phyloP scores from a whole-genome alignment of 2,329 filamentous ascomycete genomes.

The Apiospora sp. region DNA sequence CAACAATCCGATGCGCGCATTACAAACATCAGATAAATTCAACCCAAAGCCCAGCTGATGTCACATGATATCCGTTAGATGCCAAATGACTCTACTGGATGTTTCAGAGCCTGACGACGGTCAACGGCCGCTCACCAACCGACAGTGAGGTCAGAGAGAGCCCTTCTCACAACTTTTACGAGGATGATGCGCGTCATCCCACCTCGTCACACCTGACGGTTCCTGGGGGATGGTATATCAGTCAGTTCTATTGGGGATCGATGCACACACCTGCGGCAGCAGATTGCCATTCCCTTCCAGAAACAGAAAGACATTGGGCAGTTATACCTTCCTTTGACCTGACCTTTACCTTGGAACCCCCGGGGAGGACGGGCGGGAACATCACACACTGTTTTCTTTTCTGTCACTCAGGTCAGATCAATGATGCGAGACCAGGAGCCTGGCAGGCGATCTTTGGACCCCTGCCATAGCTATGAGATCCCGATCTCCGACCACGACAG shows the following conservation, averaged over 20 bases:
- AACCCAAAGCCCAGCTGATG: slow-evolving; percentile 17
- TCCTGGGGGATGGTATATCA: slow-evolving; percentile 14
- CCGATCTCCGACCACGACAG: slow-evolving; percentile 13
- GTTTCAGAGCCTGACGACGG: slow-evolving; percentile 18
- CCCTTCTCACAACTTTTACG: slow-evolving; percentile 13
- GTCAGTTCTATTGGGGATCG: slow-evolving; percentile 2
- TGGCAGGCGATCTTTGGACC: slow-evolving; percentile 23
- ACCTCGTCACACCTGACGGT: slow-evolving; percentile 20
- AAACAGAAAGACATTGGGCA: slow-evolving; percentile 19
- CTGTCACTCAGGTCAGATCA: slow-evolving; percentile 22
- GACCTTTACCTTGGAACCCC: slow-evolving; percentile 12
- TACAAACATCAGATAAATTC: slow-evolving; percentile 18
- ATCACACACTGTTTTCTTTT: slow-evolving; percentile 18
- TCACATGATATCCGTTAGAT: slow-evolving; percentile 9
- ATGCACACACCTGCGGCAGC: slow-evolving; percentile 12
- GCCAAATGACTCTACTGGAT: slow-evolving; percentile 7
- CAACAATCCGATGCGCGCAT: slow-evolving; percentile 10
- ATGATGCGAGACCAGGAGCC: slow-evolving; percentile 25
- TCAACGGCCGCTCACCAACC: slow-evolving; percentile 4
- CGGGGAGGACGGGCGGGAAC: slow-evolving; percentile 17
- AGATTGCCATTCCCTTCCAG: slow-evolving; percentile 1
- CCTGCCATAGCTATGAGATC: slow-evolving; percentile 18
- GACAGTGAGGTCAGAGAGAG: not conserved
- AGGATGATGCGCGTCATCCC: slow-evolving; percentile 16
- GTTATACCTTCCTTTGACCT: not conserved